Evolutionary conservation across 1,139 yeast genomes (phyloP).

Genomic region (Kurtzmaniella quercitrusa): DNA sequence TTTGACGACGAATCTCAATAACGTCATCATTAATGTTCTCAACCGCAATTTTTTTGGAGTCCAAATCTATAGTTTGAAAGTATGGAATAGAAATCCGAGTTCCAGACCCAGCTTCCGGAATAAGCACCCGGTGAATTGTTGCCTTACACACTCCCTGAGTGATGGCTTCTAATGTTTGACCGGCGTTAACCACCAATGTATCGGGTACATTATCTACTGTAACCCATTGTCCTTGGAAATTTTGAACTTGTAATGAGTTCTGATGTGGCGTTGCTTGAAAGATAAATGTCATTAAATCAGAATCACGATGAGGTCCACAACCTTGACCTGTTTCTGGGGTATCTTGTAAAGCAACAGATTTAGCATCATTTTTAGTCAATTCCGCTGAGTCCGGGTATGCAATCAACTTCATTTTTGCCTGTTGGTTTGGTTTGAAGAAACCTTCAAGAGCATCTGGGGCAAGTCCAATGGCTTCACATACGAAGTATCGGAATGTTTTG

Average conservation of each 20-base stretch:
- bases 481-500: conserved; percentile 38
- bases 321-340: conserved; percentile 45
- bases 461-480: conserved; percentile 54
- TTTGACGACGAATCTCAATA: conserved; percentile 24
- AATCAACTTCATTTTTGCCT: conserved; percentile 51
- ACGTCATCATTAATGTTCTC: conserved; percentile 29
- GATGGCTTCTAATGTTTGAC: conserved; percentile 52
- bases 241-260: conserved; percentile 58
- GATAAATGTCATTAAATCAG: conserved; percentile 60
- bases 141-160: conserved; percentile 56
- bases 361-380: conserved; percentile 18
- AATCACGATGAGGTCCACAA: conserved; percentile 69
- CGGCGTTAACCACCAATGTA: conserved; percentile 50
- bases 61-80: conserved; percentile 51
- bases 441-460: conserved; percentile 40
- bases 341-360: conserved; percentile 33
- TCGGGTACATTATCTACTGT: conserved; percentile 42
- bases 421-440: conserved; percentile 50
- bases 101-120: conserved; percentile 51
- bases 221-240: conserved; percentile 62
- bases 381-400: conserved; percentile 45
- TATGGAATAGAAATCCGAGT: conserved; percentile 53
- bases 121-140: conserved; percentile 62
- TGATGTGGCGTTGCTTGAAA: conserved; percentile 52
- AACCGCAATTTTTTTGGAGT: conserved; percentile 33